Conservation (phyloP, 225 moss, liverwort and hornwort species). For the Climacium dendroides region DNA sequence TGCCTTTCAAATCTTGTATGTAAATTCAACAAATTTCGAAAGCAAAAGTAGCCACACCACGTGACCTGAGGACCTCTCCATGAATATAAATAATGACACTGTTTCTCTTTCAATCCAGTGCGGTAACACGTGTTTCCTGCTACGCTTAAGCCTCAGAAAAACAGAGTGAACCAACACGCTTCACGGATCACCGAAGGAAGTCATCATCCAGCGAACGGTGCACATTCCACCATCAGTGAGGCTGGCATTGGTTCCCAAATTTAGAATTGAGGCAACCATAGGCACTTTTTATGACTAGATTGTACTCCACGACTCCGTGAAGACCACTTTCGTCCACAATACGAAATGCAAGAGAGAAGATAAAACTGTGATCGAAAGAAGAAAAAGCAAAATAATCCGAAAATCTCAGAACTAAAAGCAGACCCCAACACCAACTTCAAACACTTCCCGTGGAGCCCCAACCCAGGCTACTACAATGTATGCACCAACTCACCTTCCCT, state of each 20-base stretch:
- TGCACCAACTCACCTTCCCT: background rate
- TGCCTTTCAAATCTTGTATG: background rate
- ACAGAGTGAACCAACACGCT: background rate
- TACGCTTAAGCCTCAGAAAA: background rate
- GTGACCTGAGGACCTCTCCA: background rate
- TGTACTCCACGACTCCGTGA: background rate
- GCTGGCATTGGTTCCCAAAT: background rate
- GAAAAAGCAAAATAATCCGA: background rate
- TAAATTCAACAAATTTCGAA: background rate
- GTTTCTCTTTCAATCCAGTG: background rate
- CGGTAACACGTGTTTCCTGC: background rate
- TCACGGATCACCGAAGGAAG: background rate
- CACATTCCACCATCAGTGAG: background rate
- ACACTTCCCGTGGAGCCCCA: background rate
- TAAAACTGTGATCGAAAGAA: background rate
- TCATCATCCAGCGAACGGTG: background rate
- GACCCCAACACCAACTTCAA: background rate
- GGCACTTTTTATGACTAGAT: slow-evolving; percentile 3
- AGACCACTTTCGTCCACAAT: background rate
- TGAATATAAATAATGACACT: background rate
- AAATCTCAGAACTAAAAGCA: background rate
- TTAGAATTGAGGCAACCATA: background rate
- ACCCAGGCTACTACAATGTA: background rate
- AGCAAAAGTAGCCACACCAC: background rate
- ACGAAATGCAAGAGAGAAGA: background rate